Evolutionary conservation across 768 basidiomycete species (phyloP), one percentile per base, ranked within the genome.

Genomic region (Suillus decipiens): DNA sequence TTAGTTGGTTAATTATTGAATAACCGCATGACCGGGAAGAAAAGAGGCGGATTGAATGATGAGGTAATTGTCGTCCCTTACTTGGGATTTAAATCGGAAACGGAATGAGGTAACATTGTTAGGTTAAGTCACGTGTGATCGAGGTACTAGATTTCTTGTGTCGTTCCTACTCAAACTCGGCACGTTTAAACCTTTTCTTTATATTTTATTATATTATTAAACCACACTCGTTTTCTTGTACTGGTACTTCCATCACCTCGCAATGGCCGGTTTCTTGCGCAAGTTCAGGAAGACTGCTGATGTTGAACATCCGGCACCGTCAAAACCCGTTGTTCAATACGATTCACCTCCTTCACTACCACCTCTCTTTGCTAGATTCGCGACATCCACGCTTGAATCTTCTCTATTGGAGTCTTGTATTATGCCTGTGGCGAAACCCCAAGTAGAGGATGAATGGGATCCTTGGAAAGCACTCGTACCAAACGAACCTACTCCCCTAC

Each of bases 241-340:
- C 51, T 53, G 51, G 33, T 39, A 61, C 60, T 36, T 57, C 60
- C 51, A 55, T 51, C 51, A 17, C n/a, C 28, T 33, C 64, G 72
- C 75, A 72, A 85, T 86, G 85, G 80, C 82, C 67, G 80, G 79
- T 71, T 85, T 86, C 76, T 77, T 85, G 73, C 85, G 82, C 76
- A 85, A 76, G 77, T 84, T 83, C 61, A 63, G 62, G 48, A 51
- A 24, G 7, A n/a, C 2, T 50, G 60, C n/a, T 9, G 41, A 10
- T 43, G 61, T 47, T n/a, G 55, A 58, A 37, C 54, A 37, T 33
- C 53, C 53, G 53, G 65, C 65, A 15, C 54, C 61, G 57, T 22
- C 47, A 36, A 57, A 62, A 33, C 54, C 31, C 15, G 54, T 24
- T 47, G 22, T 28, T 28, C 28, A 53, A 24, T 6, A 62, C 54